These are phyloP conservation scores for Stereocaulon alpinum DNA, from an alignment of 495 filamentous ascomycete genomes.

Conservation along the genomic window DNA sequence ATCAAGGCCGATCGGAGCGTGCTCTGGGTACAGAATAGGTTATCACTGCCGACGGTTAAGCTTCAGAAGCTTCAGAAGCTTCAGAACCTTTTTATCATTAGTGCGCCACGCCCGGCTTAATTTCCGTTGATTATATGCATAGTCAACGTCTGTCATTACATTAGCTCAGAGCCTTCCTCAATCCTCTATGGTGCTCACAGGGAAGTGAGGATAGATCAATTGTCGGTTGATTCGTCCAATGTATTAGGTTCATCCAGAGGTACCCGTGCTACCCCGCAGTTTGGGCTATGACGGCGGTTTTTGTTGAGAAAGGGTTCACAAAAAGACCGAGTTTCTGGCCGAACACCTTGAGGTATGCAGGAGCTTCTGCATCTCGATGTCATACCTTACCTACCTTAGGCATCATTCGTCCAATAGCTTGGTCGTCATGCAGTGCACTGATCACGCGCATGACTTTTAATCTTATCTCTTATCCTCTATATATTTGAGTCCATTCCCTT, in stretches of 20 bases:
- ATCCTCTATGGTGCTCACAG: background rate
- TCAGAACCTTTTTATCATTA: background rate
- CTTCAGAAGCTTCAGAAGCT: background rate
- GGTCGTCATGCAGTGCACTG: background rate
- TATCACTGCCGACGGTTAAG: background rate
- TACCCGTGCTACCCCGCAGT: background rate
- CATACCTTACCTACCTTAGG: too few species aligned
- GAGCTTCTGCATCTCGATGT: background rate
- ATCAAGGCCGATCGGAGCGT: too few species aligned
- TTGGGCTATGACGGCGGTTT: background rate
- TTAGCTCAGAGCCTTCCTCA: background rate
- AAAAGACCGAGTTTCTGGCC: background rate
- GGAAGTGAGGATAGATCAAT: background rate
- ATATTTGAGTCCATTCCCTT: background rate
- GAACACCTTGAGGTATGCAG: background rate
- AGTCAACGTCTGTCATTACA: background rate
- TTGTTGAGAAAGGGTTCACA: background rate
- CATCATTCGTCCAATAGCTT: background rate
- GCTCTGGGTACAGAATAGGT: background rate
- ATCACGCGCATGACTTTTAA: background rate
- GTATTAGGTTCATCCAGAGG: background rate
- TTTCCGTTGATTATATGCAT: background rate
- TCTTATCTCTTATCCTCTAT: background rate
- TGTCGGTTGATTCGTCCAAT: background rate
- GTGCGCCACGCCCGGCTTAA: background rate